These are phyloP conservation scores for Cyberlindnera mississippiensis DNA, from an alignment of 805 yeast species.

Conservation along the genomic window DNA sequence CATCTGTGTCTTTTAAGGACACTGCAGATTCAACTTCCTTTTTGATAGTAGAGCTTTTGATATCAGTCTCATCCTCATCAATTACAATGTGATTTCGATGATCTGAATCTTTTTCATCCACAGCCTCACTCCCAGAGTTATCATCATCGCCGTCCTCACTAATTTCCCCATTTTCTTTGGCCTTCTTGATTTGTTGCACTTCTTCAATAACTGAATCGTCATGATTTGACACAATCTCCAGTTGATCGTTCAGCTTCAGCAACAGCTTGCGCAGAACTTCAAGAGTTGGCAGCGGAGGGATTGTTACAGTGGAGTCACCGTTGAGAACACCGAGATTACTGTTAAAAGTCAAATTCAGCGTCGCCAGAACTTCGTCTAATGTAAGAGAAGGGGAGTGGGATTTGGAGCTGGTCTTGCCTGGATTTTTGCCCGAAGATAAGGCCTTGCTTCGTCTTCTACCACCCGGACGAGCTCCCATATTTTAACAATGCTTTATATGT, in stretches of 20 bases:
- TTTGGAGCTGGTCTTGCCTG: slow-evolving; percentile 27
- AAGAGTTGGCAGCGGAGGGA: slow-evolving; percentile 28
- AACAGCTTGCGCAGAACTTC: slow-evolving; percentile 33
- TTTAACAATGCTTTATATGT: neutral
- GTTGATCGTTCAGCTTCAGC: slow-evolving; percentile 38
- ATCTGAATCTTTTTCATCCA: neutral
- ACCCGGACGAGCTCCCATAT: slow-evolving; percentile 12
- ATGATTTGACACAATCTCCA: slow-evolving; percentile 30
- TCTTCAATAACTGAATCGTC: slow-evolving; percentile 24
- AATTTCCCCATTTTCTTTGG: slow-evolving; percentile 5
- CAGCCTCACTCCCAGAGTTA: neutral
- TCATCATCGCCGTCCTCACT: slow-evolving; percentile 6
- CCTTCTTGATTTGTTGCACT: slow-evolving; percentile 5
- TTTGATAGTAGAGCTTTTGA: neutral
- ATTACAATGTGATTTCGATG: slow-evolving; percentile 7
- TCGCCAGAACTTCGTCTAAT: slow-evolving; percentile 48
- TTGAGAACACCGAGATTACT: slow-evolving; percentile 54
- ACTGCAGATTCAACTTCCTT: neutral
- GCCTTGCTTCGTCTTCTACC: slow-evolving; percentile 17
- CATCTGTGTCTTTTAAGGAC: neutral
- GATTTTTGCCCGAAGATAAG: slow-evolving; percentile 21
- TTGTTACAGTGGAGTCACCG: slow-evolving; percentile 50
- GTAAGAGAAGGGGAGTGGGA: slow-evolving; percentile 37
- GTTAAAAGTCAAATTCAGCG: slow-evolving; percentile 53
- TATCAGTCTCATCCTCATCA: neutral